A percentile compares a stretch with the other conserved stretches of the same genome.
These are phyloP conservation scores for Danielia oregonensis DNA, from an alignment of 805 yeast species.

Conservation along the genomic window DNA sequence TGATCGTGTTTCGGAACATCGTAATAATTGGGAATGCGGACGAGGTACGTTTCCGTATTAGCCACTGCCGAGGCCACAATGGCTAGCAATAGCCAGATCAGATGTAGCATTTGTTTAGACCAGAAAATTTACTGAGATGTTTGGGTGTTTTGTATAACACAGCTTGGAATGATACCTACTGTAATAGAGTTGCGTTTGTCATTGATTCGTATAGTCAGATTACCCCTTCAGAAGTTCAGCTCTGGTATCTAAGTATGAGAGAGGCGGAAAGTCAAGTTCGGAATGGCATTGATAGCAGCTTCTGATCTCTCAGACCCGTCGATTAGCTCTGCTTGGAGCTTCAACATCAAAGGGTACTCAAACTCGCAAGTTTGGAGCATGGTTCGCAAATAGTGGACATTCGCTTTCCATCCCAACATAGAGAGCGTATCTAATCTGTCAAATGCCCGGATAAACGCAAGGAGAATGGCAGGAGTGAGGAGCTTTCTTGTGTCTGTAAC, in stretches of 20 bases:
- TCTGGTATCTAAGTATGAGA: no score
- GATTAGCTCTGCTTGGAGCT: constrained; percentile 5
- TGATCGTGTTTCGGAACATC: constrained; percentile 20
- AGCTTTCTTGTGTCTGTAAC: constrained; percentile 9
- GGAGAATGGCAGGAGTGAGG: constrained; percentile 13
- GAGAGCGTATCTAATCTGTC: constrained; percentile 14
- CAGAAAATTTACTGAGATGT: no score
- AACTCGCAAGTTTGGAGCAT: constrained; percentile 5
- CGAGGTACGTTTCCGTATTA: constrained; percentile 35
- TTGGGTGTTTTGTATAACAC: no score
- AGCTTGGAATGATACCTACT: no score
- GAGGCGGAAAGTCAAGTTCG: constrained; percentile 4
- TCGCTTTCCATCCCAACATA: constrained; percentile 23
- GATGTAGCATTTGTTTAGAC: no score
- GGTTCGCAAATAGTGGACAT: constrained; percentile 11
- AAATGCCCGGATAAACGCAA: constrained; percentile 11
- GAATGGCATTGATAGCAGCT: constrained; percentile 2
- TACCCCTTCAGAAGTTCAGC: no score
- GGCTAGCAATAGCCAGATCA: background rate
- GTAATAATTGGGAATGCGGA: constrained; percentile 33
- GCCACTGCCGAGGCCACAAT: constrained; percentile 14
- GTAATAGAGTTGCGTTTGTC: no score
- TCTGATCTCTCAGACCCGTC: constrained; percentile 5
- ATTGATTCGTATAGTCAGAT: no score
- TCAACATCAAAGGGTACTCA: constrained; percentile 5